phyloP scores from a whole-genome alignment of 768 basidiomycete genomes.

The Lanmaoa pseudosensibilis region DNA sequence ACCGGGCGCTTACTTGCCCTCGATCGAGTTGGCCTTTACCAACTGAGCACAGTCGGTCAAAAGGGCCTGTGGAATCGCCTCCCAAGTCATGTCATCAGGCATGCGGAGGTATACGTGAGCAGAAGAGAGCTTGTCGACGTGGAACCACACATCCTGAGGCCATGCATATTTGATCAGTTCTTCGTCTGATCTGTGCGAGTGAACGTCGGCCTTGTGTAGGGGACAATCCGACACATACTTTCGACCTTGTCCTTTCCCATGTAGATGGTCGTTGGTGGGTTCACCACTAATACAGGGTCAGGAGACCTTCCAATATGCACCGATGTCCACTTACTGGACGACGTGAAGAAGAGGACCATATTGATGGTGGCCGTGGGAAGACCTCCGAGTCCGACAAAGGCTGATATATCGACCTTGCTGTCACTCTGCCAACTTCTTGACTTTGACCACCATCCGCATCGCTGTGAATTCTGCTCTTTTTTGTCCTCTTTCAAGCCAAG shows the following conservation, averaged over 20 bases:
- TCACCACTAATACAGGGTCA: slow-evolving; percentile 40
- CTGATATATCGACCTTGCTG: not conserved
- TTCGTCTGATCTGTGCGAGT: slow-evolving; percentile 65
- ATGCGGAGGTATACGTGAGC: slow-evolving; percentile 97
- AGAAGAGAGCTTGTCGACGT: slow-evolving; percentile 96
- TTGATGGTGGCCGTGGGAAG: slow-evolving; percentile 5
- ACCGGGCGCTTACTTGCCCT: slow-evolving; percentile 47
- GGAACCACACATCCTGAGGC: slow-evolving; percentile 91
- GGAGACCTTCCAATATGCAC: not conserved
- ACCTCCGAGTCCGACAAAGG: not conserved
- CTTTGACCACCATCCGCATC: slow-evolving; percentile 5
- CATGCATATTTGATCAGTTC: slow-evolving; percentile 91
- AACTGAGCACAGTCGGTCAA: slow-evolving; percentile 89
- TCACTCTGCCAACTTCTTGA: not conserved
- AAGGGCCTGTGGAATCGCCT: slow-evolving; percentile 76
- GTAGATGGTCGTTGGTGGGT: slow-evolving; percentile 74
- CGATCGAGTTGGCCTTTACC: slow-evolving; percentile 97
- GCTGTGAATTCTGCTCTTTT: not conserved
- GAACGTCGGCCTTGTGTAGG: slow-evolving; percentile 7
- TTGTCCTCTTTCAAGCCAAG: not conserved
- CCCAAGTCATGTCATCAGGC: slow-evolving; percentile 80
- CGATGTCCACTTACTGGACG: slow-evolving; percentile 37
- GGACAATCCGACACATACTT: slow-evolving; percentile 51
- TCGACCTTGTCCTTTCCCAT: slow-evolving; percentile 98
- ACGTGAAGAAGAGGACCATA: slow-evolving; percentile 66